These are phyloP conservation scores for Hymenoscyphus salicellus DNA, from an alignment of 2,329 filamentous ascomycete genomes.

Conservation along the genomic window DNA sequence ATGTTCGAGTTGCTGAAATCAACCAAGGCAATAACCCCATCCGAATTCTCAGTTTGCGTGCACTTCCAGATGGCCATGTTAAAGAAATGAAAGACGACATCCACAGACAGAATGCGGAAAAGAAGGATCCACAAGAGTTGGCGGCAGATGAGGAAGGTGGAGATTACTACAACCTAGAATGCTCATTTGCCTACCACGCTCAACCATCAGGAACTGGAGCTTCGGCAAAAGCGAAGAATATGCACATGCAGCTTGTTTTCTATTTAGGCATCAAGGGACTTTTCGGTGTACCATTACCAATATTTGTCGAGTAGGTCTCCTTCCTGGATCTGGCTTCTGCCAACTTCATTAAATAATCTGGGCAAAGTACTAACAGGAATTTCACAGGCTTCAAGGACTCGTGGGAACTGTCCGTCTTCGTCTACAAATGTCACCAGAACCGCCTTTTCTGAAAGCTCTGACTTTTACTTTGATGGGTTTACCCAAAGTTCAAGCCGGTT, in stretches of 20 bases:
- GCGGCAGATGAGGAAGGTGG: constrained; percentile 88
- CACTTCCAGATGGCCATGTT: constrained; percentile 79
- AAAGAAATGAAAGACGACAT: constrained; percentile 78
- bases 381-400: constrained; percentile 83
- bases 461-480: constrained; percentile 94
- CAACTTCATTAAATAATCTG: neutral
- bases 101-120: constrained; percentile 73
- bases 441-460: constrained; percentile 86
- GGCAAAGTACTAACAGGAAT: neutral
- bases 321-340: neutral
- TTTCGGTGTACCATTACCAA: constrained; percentile 26
- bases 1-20: constrained; percentile 92
- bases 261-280: constrained; percentile 64
- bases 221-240: constrained; percentile 83
- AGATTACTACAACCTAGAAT: constrained; percentile 89
- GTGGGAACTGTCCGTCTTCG: constrained; percentile 83
- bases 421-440: constrained; percentile 81
- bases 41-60: constrained; percentile 80
- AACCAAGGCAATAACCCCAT: constrained; percentile 90
- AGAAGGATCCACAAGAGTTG: constrained; percentile 80
- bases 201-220: constrained; percentile 65
- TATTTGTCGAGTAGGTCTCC: constrained; percentile 16
- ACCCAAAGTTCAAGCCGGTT: constrained; percentile 84
- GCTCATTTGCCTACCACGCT: constrained; percentile 87
- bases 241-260: constrained; percentile 96